phyloP scores from a whole-genome alignment of 2,329 filamentous ascomycete genomes.

The Lecanicillium sp. region DNA sequence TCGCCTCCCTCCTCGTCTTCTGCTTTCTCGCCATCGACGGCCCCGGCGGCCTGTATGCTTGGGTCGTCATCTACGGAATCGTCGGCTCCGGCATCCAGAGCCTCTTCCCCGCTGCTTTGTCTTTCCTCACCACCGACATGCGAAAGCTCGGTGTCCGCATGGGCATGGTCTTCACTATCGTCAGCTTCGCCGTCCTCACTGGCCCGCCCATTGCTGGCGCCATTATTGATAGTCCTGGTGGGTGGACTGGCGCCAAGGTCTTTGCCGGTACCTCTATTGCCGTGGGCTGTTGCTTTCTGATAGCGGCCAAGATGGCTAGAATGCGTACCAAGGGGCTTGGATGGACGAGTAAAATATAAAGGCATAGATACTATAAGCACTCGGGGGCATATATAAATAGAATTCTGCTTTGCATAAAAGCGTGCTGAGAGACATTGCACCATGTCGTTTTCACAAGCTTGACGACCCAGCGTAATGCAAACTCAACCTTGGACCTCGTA shows the following conservation, averaged over 20 bases:
- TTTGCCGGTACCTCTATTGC: conserved; percentile 40
- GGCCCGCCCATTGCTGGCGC: conserved; percentile 48
- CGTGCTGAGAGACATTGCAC: too few species aligned
- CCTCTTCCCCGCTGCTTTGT: conserved; percentile 55
- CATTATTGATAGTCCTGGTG: conserved; percentile 36
- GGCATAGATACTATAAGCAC: too few species aligned
- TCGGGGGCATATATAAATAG: too few species aligned
- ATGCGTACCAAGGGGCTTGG: conserved; percentile 32
- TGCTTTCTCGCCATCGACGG: conserved; percentile 53
- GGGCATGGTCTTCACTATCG: conserved; percentile 53
- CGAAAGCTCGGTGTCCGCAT: conserved; percentile 47
- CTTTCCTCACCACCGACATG: conserved; percentile 47
- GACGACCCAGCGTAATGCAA: too few species aligned
- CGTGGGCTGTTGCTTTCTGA: conserved; percentile 34
- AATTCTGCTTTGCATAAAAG: too few species aligned
- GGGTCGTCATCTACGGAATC: conserved; percentile 57
- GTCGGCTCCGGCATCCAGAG: conserved; percentile 56
- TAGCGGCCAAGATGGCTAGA: conserved; percentile 32
- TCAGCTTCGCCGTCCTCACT: conserved; percentile 46
- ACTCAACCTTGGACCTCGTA: too few species aligned
- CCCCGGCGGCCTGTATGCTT: conserved; percentile 50
- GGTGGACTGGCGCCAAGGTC: conserved; percentile 42
- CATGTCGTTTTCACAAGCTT: too few species aligned
- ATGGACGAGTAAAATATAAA: conserved; percentile 34
- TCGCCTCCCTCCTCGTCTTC: conserved; percentile 40